Base-by-base conservation (phyloP, 257 asterid genomes). In the Solanum chilense region DNA sequence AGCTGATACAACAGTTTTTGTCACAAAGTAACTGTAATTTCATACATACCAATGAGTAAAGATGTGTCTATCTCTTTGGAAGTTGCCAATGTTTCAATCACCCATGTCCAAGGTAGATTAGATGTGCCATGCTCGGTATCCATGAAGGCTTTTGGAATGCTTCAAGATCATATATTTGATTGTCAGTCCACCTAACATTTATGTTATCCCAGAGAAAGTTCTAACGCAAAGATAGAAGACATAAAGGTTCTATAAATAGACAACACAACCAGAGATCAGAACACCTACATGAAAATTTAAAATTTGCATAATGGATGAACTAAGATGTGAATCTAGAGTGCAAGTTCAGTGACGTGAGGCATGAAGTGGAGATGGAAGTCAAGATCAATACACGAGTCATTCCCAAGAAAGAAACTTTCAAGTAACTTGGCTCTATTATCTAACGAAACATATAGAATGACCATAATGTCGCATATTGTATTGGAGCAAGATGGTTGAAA, bases 71-170 rank as follows among this genome's bases (percentile, higher is more conserved):
- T 83, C 58, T 31, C 75, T 11, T n/a, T 62, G 77, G 60, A 83
- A 66, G 25, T n/a, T n/a, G 86, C 86, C 73, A 83, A 27, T 62
- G 76, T 23, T 83, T 56, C 86, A 25, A 83, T 83, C 73, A 83
- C 86, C 95, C 94, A 92, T 69, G 86, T 88, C 93, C 92, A 89
- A 6, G 94, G 94, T 62, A 93, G 90, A 74, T 62, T 86, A 66
- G 92, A 88, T 37, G 91, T 83, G 58, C 84, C 45, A 66, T 60
- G 68, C 87, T 87, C 52, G 83, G 81, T 74, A 84, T 89, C 93
- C 97, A 94, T 93, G 58, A 86, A 82, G 84, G 82, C 47, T 42
- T 85, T 64, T 86, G 83, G 85, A 90, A 85, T 84, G 84, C 88
- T 89, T 89, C 91, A 60, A 80, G 83, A 86, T 86, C 86, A 84